Evolutionary conservation across 805 yeast genomes (phyloP).

Genomic region (Barnettozyma sucrosica): DNA sequence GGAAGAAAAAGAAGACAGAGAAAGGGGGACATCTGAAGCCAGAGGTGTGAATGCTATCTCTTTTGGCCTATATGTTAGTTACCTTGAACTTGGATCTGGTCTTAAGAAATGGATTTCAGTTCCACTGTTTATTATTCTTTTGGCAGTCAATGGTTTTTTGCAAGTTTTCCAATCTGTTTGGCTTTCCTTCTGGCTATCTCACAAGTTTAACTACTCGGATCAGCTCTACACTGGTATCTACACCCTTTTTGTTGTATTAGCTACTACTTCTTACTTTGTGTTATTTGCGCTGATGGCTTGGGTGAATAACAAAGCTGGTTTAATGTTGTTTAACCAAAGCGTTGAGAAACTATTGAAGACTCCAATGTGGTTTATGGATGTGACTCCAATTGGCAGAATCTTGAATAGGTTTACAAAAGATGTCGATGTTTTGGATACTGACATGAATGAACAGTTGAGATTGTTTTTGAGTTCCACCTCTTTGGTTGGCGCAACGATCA

Average conservation of each 20-base stretch:
- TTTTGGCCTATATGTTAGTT: slow-evolving; percentile 33
- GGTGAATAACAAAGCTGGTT: slow-evolving; percentile 49
- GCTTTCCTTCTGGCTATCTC: slow-evolving; percentile 71
- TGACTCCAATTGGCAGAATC: slow-evolving; percentile 81
- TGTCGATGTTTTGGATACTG: slow-evolving; percentile 77
- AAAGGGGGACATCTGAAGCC: slow-evolving; percentile 4
- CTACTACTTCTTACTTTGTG: slow-evolving; percentile 42
- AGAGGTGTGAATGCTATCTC: slow-evolving; percentile 20
- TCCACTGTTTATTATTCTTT: slow-evolving; percentile 24
- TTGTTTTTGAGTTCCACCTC: slow-evolving; percentile 47
- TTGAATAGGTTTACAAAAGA: slow-evolving; percentile 83
- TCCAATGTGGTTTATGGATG: slow-evolving; percentile 80
- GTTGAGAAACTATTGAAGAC: slow-evolving; percentile 54
- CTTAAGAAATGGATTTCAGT: slow-evolving; percentile 26
- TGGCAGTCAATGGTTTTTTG: slow-evolving; percentile 39
- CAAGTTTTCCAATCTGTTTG: slow-evolving; percentile 59
- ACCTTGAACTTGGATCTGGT: slow-evolving; percentile 44
- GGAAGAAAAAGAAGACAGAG: neutral
- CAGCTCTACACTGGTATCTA: slow-evolving; percentile 61
- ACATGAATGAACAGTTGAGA: slow-evolving; percentile 63
- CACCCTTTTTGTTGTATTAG: slow-evolving; percentile 48
- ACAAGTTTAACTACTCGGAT: slow-evolving; percentile 39
- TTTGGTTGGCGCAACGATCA: slow-evolving; percentile 54
- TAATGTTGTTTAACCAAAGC: slow-evolving; percentile 50
- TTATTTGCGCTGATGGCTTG: slow-evolving; percentile 49